Conservation (phyloP, 148 eudicot genomes). For the Vaccinium macrocarpon region DNA sequence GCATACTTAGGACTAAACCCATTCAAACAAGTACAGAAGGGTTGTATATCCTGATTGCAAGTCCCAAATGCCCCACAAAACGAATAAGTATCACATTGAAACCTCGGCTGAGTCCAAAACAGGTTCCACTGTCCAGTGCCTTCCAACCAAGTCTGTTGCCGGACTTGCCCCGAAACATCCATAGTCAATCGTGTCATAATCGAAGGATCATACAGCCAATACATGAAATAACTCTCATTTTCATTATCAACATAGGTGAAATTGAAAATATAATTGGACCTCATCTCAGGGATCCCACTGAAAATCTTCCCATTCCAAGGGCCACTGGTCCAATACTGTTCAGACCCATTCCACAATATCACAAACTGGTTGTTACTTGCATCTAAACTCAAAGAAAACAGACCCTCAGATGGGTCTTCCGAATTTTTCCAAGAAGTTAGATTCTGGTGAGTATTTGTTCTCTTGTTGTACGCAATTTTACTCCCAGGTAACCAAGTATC, state of each 20-base stretch:
- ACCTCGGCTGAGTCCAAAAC: conserved; percentile 55
- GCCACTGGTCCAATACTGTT: conserved; percentile 35
- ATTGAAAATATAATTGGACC: conserved; percentile 32
- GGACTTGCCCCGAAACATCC: conserved; percentile 51
- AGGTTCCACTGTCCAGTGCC: conserved; percentile 35
- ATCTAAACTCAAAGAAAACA: conserved; percentile 32
- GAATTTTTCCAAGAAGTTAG: conserved; percentile 44
- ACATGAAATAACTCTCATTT: conserved; percentile 57
- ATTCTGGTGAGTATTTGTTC: conserved; percentile 7
- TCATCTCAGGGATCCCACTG: conserved; percentile 54
- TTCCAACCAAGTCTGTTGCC: conserved; percentile 42
- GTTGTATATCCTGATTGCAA: conserved; percentile 33
- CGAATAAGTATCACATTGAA: no score
- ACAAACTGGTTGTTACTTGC: conserved; percentile 21
- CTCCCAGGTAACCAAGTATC: conserved; percentile 52
- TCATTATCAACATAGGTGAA: conserved; percentile 41
- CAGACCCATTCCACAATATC: conserved; percentile 33
- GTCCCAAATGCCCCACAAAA: conserved; percentile 52
- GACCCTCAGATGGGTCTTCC: conserved; percentile 27
- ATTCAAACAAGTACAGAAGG: conserved; percentile 43
- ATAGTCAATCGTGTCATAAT: conserved; percentile 40
- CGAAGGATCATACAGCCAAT: conserved; percentile 25
- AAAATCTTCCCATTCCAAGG: conserved; percentile 46
- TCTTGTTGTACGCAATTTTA: conserved; percentile 34
- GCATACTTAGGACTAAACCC: conserved; percentile 32